phyloP scores from a whole-genome alignment of 177 flowering plant genomes.

The Vitis hybrid region DNA sequence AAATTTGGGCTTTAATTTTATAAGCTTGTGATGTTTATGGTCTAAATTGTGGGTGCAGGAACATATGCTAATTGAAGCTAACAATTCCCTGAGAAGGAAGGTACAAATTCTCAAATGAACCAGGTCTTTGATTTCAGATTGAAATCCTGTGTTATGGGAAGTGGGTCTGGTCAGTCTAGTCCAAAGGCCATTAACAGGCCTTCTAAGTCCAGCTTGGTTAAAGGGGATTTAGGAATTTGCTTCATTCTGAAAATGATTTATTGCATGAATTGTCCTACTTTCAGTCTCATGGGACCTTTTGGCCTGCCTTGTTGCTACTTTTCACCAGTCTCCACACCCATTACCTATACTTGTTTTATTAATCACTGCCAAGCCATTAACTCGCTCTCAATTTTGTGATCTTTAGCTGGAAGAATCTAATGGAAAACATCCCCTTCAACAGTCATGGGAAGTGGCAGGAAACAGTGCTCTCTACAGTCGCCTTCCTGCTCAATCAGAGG shows the following conservation, averaged over 20 bases:
- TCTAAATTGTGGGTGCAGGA: constrained; percentile 24
- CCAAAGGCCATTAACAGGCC: no score
- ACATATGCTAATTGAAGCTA: constrained; percentile 33
- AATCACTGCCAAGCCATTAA: background rate
- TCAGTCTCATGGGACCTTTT: no score
- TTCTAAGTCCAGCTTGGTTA: no score
- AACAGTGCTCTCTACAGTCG: constrained; percentile 13
- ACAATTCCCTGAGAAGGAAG: constrained; percentile 34
- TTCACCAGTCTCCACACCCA: no score
- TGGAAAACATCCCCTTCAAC: constrained; percentile 11
- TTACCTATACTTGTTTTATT: no score
- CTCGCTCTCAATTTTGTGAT: background rate
- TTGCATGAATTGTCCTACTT: no score
- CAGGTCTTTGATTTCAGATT: no score
- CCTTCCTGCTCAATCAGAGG: constrained; percentile 26
- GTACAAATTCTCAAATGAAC: constrained; percentile 16
- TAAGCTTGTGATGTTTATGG: background rate
- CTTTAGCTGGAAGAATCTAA: constrained; percentile 37
- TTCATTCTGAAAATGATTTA: no score
- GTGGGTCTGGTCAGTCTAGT: no score
- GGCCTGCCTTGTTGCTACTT: no score
- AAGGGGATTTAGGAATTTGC: no score
- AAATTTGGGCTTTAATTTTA: background rate
- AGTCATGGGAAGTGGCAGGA: constrained; percentile 32
- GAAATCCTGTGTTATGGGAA: no score